phyloP scores from a whole-genome alignment of 2,329 filamentous ascomycete species.

The Talaromyces sp. region DNA sequence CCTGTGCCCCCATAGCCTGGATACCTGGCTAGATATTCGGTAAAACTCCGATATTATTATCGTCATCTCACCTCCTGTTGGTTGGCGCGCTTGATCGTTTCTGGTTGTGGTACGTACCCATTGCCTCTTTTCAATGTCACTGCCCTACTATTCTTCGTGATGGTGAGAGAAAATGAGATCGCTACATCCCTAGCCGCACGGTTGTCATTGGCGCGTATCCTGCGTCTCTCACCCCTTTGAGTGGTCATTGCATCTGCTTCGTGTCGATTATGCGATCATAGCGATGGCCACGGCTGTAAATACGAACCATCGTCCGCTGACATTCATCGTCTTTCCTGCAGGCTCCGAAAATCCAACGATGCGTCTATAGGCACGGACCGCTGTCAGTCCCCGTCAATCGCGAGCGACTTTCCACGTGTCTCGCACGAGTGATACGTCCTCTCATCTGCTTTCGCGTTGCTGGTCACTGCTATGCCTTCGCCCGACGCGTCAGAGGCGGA shows the following conservation, averaged over 20 bases:
- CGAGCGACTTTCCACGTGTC: conserved; percentile 23
- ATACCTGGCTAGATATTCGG: not conserved
- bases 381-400: conserved; percentile 25
- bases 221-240: conserved; percentile 12
- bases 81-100: conserved; percentile 16
- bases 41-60: not conserved
- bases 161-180: not conserved
- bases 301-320: not conserved
- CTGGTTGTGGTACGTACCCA: conserved; percentile 17
- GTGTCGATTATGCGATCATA: not conserved
- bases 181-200: conserved; percentile 9
- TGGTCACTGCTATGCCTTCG: conserved; percentile 31
- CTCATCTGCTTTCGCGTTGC: not conserved
- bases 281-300: not conserved
- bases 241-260: conserved; percentile 2
- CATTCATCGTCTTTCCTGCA: not conserved
- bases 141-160: not conserved
- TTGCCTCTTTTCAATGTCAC: conserved; percentile 2
- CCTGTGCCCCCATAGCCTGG: conserved; percentile 9
- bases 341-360: conserved; percentile 26
- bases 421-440: conserved; percentile 24
- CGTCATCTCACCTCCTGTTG: conserved; percentile 1
- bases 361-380: conserved; percentile 27
- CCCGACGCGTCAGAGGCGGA: conserved; percentile 29
- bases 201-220: conserved; percentile 17